Conservation (phyloP, 805 yeast genomes). For the Dipodascus albidus region DNA sequence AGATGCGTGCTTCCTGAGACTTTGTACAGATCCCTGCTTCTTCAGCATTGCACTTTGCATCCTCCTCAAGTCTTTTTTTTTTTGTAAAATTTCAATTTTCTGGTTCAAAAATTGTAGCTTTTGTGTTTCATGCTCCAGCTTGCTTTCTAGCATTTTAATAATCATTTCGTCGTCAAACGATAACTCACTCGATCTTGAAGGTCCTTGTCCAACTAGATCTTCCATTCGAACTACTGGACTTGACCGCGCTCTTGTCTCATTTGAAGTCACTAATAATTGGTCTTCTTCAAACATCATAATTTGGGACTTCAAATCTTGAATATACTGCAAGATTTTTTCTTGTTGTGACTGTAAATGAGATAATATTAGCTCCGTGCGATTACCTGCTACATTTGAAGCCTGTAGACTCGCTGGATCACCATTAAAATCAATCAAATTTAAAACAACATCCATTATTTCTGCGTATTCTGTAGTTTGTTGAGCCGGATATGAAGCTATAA, state of each 20-base stretch:
- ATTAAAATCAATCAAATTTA: neutral
- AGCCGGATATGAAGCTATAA: too few relatives aligned
- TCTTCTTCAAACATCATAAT: conserved; percentile 1
- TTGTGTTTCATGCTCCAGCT: neutral
- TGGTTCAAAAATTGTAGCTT: neutral
- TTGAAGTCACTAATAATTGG: neutral
- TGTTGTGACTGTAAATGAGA: neutral
- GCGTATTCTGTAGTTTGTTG: neutral
- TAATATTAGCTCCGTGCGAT: neutral
- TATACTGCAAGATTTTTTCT: neutral
- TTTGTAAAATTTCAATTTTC: neutral
- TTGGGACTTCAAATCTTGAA: neutral
- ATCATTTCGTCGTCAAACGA: conserved; percentile 2
- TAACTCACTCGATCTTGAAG: neutral
- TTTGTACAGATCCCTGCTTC: neutral
- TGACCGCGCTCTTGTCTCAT: neutral
- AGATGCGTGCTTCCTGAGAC: too few relatives aligned
- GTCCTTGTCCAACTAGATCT: too few relatives aligned
- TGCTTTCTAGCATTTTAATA: neutral
- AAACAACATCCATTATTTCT: neutral
- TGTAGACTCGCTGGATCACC: neutral
- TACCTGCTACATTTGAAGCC: neutral
- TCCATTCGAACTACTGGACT: too few relatives aligned
- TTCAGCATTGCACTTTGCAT: neutral
- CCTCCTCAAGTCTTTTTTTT: neutral